Conservation (phyloP, 768 basidiomycete genomes). For the Ephemerocybe angulata region DNA sequence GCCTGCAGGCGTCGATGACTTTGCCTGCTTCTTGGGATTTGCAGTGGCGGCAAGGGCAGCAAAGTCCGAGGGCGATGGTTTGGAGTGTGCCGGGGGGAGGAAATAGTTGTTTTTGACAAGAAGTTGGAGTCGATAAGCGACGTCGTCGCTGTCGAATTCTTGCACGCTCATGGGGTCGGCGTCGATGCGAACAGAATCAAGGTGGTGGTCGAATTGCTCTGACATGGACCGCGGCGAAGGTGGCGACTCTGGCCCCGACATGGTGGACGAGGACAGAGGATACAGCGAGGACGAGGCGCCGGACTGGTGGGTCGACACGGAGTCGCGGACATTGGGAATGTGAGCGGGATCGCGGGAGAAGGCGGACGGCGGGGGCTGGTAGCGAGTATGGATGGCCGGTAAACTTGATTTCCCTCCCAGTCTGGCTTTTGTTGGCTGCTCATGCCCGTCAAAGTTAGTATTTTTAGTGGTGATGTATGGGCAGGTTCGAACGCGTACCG, state of each 20-base stretch:
- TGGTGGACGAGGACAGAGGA: conserved; percentile 66
- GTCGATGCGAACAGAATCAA: conserved; percentile 44
- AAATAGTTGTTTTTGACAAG: conserved; percentile 88
- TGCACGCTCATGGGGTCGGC: conserved; percentile 48
- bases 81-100: conserved; percentile 82
- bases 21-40: conserved; percentile 40
- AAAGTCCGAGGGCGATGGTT: conserved; percentile 69
- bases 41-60: conserved; percentile 29
- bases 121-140: conserved; percentile 78
- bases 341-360: conserved; percentile 47
- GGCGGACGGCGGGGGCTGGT: conserved; percentile 39
- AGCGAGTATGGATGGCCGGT: conserved; percentile 31
- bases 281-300: conserved; percentile 74
- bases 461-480: conserved; percentile 12
- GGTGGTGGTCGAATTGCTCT: conserved; percentile 37
- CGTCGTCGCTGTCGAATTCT: conserved; percentile 69
- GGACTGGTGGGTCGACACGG: conserved; percentile 60
- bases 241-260: conserved; percentile 61
- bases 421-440: conserved; percentile 33
- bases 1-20: conserved; percentile 40
- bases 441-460: conserved; percentile 13
- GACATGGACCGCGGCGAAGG: conserved; percentile 58
- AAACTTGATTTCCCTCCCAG: conserved; percentile 19
- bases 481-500: conserved; percentile 29
- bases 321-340: conserved; percentile 51